phyloP scores from a whole-genome alignment of 169 alveolate genomes.

The Plasmodium fragile region DNA sequence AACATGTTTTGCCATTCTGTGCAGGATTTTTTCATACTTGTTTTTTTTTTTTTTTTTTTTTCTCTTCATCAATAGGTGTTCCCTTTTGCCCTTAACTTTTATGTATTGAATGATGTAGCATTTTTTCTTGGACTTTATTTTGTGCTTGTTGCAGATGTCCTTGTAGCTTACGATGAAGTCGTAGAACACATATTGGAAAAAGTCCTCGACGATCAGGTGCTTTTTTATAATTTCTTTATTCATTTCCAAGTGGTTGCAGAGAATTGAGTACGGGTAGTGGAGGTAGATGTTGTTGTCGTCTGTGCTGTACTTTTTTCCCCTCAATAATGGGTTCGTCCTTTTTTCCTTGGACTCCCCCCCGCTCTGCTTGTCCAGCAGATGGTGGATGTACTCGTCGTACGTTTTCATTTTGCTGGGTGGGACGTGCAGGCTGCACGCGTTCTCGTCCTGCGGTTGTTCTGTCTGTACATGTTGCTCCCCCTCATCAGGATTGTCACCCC shows the following conservation, averaged over 20 bases:
- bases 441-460: neutral
- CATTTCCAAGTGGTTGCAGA: conserved; percentile 47
- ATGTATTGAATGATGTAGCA: conserved; percentile 43
- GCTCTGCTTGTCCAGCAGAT: neutral
- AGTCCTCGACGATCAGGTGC: conserved; percentile 58
- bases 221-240: conserved; percentile 53
- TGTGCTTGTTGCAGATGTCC: conserved; percentile 23
- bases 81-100: conserved; percentile 16
- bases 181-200: conserved; percentile 49
- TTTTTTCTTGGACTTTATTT: neutral
- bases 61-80: neutral
- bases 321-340: neutral
- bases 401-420: neutral
- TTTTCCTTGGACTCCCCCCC: neutral
- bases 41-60: conserved; percentile 29
- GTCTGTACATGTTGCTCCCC: neutral
- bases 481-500: neutral
- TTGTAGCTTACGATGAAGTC: conserved; percentile 67
- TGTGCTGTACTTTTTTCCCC: neutral
- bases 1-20: conserved; percentile 42
- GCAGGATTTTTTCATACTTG: conserved; percentile 46
- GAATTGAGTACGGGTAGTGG: conserved; percentile 58
- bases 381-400: conserved; percentile 19
- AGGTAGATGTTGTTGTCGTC: conserved; percentile 39
- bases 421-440: neutral